Base-by-base conservation (phyloP, 163 green algal genomes). In the Chlamydomonas reinhardtii region DNA sequence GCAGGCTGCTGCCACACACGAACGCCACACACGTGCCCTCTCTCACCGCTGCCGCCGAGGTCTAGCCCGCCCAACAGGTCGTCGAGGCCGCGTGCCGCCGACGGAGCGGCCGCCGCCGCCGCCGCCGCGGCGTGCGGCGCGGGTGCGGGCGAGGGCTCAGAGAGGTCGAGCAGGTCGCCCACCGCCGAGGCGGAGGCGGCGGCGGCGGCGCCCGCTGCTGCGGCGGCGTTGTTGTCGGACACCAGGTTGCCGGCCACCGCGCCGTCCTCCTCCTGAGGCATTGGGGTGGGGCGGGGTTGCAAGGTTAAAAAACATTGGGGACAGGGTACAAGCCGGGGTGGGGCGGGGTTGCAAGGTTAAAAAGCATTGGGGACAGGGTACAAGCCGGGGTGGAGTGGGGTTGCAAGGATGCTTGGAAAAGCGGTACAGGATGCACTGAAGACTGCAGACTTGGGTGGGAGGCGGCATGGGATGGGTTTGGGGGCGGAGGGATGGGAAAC, bases 81-180 rank as follows among this genome's bases (percentile, higher is more conserved):
- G 59, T 94, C 92, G 34, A 94, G 76, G 32, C 89, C 90, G 35
- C 74, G 73, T 0, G 61, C 61, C 29, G 62, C 37, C 19, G 74
- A 4, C 24, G 69, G 37, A 35, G 48, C 14, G 11, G 25, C 65
- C 4, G 81, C 17, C 22, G 71, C 62, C 35, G 71, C 22, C 22
- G 54, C 70, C 3, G 73, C 66, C 39, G 54, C 54, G 34, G 81
- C 76, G 6, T 48, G 39, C 39, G 39, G 5, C 70, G 68, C 22
- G 0, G 86, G 62, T 29, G 90, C 32, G 56, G 88, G 65, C 22
- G 89, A 71, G 20, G 89, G 70, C 71, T 86, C 75, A 39, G 95
- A 87, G 24, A 93, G 89, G 24, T 94, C 93, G 48, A 98, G 90
- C 84, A 98, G 84, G 90, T 97, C 95, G 2, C 87, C 89, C 2